These are phyloP conservation scores for Ambrosia hybrid DNA, from an alignment of 140 eudicot genomes.

Conservation along the genomic window DNA sequence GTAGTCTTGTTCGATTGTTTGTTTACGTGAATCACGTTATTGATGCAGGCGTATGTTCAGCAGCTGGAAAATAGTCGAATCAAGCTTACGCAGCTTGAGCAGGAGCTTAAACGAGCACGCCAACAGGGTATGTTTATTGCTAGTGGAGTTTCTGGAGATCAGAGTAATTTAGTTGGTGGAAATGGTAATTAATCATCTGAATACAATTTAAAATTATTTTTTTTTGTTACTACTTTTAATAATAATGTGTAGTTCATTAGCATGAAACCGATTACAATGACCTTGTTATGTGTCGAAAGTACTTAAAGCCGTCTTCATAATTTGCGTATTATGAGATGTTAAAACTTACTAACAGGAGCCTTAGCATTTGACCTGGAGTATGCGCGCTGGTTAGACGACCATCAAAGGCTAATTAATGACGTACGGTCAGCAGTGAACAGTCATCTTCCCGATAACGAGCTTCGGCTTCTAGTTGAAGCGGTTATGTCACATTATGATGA, in stretches of 20 bases:
- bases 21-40: no score
- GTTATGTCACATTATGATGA: slow-evolving; percentile 88
- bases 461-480: slow-evolving; percentile 73
- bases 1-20: no score
- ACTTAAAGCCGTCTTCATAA: background rate
- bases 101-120: no score
- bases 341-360: slow-evolving; percentile 53
- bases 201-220: no score
- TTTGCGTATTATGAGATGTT: background rate
- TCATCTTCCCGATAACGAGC: slow-evolving; percentile 61
- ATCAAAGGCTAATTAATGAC: slow-evolving; percentile 72
- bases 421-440: slow-evolving; percentile 72
- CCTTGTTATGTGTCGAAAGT: no score
- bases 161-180: slow-evolving; percentile 42
- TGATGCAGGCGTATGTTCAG: no score
- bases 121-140: slow-evolving; percentile 53
- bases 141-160: slow-evolving; percentile 57
- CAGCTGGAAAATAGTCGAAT: no score
- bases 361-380: slow-evolving; percentile 86
- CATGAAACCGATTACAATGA: no score
- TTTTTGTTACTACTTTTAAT: no score
- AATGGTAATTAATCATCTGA: slow-evolving; percentile 41
- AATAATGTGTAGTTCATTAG: no score
- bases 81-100: no score
- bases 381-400: slow-evolving; percentile 88